Base-by-base conservation (phyloP, 2,329 filamentous ascomycete genomes). In the Curvularia eragrostidis region DNA sequence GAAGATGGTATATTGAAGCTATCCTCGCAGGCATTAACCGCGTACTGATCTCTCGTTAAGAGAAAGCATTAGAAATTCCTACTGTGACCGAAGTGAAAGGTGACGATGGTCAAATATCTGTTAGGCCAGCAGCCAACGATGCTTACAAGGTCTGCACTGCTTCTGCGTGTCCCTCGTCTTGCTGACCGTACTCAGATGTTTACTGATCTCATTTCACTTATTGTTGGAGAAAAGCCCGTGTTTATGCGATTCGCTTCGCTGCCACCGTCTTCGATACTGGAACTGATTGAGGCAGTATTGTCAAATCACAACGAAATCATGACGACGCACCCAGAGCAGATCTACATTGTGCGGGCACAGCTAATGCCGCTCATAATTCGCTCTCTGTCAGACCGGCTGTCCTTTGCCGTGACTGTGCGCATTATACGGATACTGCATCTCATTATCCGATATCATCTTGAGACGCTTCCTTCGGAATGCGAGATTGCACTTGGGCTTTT, bases 261-360 rank as follows among this genome's bases (percentile, higher is more conserved):
- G 9, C 88, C 91, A 0, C 88, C 92, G 67, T 89, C 91, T 0
- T 95, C 96, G 67, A 91, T 93, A 5, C 80, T 99, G 1, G 95
- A 99, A 73, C 83, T 98, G 53, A 92, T 99, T 67, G 93, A 97
- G 77, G 94, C 92, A 0, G 88, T 97, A 51, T 81, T 99, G 58
- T 89, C 90, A 23, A 96, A 93, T 67, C 92, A 97, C 79, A 86
- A 89, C n/a, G 82, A 84, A 50, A 86, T 96, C 26, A 95, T 98
- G 74, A 81, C 88, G 18, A 82, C 83, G 3, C 93, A 97, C 71
- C 83, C 87, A 0, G 93, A 97, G 71, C 90, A 96, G 74, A 86
- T 90, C 5, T 85, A 94, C 63, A 86, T 96, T 36, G 82, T 98
- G 36, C 87, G 91, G 24, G 82, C 84, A 3, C 85, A 90, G 48